Percentiles rank a stretch among this genome's conserved stretches.
Evolutionary conservation across 2,329 filamentous ascomycete genomes (phyloP).

Genomic region (Cytospora leucostoma): DNA sequence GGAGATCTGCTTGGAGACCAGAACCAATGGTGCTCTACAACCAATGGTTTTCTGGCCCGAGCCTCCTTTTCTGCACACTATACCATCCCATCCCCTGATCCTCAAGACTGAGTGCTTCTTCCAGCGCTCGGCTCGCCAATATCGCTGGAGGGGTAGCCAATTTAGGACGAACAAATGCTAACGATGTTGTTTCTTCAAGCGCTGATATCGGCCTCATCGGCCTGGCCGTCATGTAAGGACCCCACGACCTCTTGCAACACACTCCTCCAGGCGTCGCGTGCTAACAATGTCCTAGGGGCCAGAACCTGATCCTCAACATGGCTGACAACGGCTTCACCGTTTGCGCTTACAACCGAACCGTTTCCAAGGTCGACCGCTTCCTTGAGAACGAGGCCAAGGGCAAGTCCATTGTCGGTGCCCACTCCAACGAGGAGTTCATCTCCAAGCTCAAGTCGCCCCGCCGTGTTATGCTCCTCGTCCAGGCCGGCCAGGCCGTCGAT

Average conservation of each 20-base stretch:
- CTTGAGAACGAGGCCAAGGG: conserved; percentile 89
- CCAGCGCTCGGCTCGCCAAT: conserved; percentile 73
- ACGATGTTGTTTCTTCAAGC: conserved; percentile 55
- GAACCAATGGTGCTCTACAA: not conserved
- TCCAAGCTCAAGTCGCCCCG: conserved; percentile 96
- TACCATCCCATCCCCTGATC: conserved; percentile 31
- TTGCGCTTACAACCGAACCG: conserved; percentile 97
- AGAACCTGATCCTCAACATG: conserved; percentile 89
- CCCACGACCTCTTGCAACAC: conserved; percentile 8
- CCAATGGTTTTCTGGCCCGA: conserved; percentile 1
- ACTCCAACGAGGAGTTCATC: conserved; percentile 92
- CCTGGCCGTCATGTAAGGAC: conserved; percentile 81
- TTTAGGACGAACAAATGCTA: conserved; percentile 51
- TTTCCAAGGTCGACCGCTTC: conserved; percentile 96
- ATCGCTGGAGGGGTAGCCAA: conserved; percentile 64
- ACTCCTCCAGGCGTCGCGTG: conserved; percentile 9
- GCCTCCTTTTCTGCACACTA: conserved; percentile 24
- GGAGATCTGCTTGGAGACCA: not conserved
- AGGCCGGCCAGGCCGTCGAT: conserved; percentile 96
- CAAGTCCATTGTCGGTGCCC: conserved; percentile 92
- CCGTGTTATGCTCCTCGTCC: conserved; percentile 97
- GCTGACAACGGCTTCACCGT: conserved; percentile 94
- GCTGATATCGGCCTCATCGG: conserved; percentile 91
- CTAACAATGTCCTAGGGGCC: conserved; percentile 51
- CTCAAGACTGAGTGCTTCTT: conserved; percentile 39